Evolutionary conservation across 768 basidiomycete genomes (phyloP), one percentile per base, ranked within the genome.

Genomic region (Amanita pallidorosea): DNA sequence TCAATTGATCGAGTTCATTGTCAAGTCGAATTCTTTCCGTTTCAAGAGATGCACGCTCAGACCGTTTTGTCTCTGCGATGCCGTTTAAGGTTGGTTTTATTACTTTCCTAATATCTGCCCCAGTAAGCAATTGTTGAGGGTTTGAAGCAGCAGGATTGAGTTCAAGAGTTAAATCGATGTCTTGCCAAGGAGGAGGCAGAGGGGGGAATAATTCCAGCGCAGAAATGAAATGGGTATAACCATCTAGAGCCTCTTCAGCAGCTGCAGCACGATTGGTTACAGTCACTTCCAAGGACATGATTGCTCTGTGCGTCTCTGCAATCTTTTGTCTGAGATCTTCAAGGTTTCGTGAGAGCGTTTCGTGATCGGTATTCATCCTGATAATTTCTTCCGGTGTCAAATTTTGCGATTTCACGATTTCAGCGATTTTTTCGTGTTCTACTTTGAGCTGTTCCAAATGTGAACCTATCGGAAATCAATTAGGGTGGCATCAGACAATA

Each of bases 361-460:
- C 88, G 52, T 91, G 85, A 56, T 97, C 93, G 4, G 81, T 81
- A 58, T 85, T 93, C 89, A 99, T 94, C 34, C 82, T 82, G 49
- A 79, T 67, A 37, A 96, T 91, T 65, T 99, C 94, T 64, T 94
- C 90, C 0, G 88, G 86, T 1, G 88, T 80, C 40, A 99, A 75
- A 60, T 96, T 94, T 64, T 99, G 96, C 29, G 71, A 79, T 59
- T 83, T 83, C 25, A 98, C 88, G 2, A 83, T 75, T 0, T 75
- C 72, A 7, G 70, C 67, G 22, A 93, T 71, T 49, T 73, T 76
- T 22, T 71, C 71, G 55, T 85, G 77, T 58, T 93, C 88, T 23
- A 65, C 63, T 55, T 77, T 77, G 31, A 88, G 72, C 42, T 77
- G 72, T 37, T 82, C 79, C 34, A 91, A 68, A 49, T 81, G 76